Base-by-base conservation (phyloP, 1,139 yeast genomes). In the Meyerozyma carpophila region DNA sequence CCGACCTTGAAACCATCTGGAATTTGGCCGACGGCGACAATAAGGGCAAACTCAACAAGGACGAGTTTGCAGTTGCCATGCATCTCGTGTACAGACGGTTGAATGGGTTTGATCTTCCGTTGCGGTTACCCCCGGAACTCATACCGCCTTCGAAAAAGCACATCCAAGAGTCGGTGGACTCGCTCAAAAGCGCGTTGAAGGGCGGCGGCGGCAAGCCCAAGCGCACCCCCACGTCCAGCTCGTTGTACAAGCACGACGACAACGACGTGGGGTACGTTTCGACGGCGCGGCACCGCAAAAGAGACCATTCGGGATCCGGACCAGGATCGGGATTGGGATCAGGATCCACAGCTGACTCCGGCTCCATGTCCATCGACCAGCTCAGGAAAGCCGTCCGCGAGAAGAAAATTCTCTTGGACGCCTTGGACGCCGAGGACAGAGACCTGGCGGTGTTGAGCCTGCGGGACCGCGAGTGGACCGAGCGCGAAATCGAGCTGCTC, bases 1-100 rank as follows among this genome's bases (percentile, higher is more conserved):
- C 81, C 8, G 97, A 91, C 54, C 74, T 93, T 49, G 98, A 91
- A 61, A 74, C 82, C 32, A 88, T 93, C 50, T 93, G 98, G 98
- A 89, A 85, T 44, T 69, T 85, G 50, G 79, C 85, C 32, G 91
- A 86, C 57, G 71, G 79, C 18, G 81, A 82, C 44, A 84, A 84
- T 56, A 75, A 82, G 45, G 90, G 93, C 2, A 82, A 79, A 58
- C 72, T 85, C 52, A 84, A 84, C 58, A 82, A 79, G 55, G 91
- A 85, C 60, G 90, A 84, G 55, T 85, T 85, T 65, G 84, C 90
- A 0, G 84, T 84, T 40, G 93, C 93, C 20, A 85, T 85, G 94
- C 91, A 85, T 65, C 67, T 85, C 50, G 86, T 85, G 31, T 85
- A 85, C 62, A 75, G 90, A 58, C 72, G 88, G 50, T 67, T 85